phyloP scores from a whole-genome alignment of 495 filamentous ascomycete genomes.

The Ascobolus immersus region DNA sequence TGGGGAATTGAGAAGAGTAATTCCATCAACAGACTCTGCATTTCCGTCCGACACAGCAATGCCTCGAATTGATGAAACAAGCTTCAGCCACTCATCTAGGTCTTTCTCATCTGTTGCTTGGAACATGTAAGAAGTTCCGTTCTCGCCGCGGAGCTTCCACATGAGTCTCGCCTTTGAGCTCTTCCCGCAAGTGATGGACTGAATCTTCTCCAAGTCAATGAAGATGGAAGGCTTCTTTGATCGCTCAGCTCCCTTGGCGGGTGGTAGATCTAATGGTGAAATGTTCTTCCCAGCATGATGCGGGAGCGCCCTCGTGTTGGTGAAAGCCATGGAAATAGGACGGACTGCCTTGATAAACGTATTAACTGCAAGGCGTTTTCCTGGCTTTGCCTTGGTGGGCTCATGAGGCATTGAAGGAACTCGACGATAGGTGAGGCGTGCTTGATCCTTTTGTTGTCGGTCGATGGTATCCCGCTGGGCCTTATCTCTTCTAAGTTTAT shows the following conservation, averaged over 20 bases:
- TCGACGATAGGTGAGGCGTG: slow-evolving; percentile 12
- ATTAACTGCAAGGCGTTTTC: slow-evolving; percentile 16
- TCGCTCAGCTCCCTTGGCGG: slow-evolving; percentile 10
- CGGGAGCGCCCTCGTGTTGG: slow-evolving; percentile 14
- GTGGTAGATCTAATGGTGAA: slow-evolving; percentile 11
- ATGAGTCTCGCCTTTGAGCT: slow-evolving; percentile 12
- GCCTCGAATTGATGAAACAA: slow-evolving; percentile 13
- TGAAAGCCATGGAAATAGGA: slow-evolving; percentile 16
- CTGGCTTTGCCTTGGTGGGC: slow-evolving; percentile 12
- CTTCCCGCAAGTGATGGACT: slow-evolving; percentile 10
- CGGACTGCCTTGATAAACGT: slow-evolving; percentile 16
- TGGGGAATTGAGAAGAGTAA: slow-evolving; percentile 12
- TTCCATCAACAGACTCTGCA: slow-evolving; percentile 15
- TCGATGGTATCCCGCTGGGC: slow-evolving; percentile 16
- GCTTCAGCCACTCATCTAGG: slow-evolving; percentile 14
- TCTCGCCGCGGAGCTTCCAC: slow-evolving; percentile 13
- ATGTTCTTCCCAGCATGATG: slow-evolving; percentile 9
- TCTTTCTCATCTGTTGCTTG: slow-evolving; percentile 15
- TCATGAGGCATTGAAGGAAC: slow-evolving; percentile 14
- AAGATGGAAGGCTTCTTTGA: slow-evolving; percentile 11
- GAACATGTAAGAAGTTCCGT: slow-evolving; percentile 13
- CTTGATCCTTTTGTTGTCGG: slow-evolving; percentile 12
- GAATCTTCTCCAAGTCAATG: slow-evolving; percentile 10
- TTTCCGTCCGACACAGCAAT: slow-evolving; percentile 11
- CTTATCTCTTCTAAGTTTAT: slow-evolving; percentile 15